Base-by-base conservation (phyloP, 441 rosid species). In the Flueggea neowawraea region DNA sequence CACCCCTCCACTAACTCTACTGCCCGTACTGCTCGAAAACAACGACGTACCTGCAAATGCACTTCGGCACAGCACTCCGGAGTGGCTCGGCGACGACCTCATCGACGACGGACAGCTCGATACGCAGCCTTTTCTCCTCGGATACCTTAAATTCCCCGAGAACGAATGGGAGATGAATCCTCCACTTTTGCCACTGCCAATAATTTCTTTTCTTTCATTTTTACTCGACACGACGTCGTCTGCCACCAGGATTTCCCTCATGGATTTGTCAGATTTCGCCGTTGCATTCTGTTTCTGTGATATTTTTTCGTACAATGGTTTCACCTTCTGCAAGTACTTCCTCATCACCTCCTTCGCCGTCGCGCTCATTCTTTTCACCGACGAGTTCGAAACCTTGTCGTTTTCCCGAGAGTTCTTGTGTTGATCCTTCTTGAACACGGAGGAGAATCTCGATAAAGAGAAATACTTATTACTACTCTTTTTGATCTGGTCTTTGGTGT, bases 71-170 rank as follows among this genome's bases (percentile, higher is more conserved):
- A 88, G 83, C 12, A 85, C 86, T 2, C 98, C 95, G 16, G 98
- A 90, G 69, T 90, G 97, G 64, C 82, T 90, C 44, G 96, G 98
- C 10, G 97, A 90, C 5, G 97, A 93, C 57, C 95, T 75, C 89
- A 88, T 93, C 14, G 98, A 90, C 2, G 98, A 88, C 1, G 98
- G 96, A 58, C 97, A 93, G 85, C 98, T 93, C 5, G 95, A 80
- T 4, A 84, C 74, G 54, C 81, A 76, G 72, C 84, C 65, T 75
- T 79, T 83, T 68, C 79, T 87, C 70, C 80, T 82, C 16, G 90
- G 90, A 63, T 84, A 82, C 76, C 84, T 73, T 63, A 90, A 68
- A 72, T 93, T 93, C 55, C 98, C 96, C 0, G 98, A 93, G 83
- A 93, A 90, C 16, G 97, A 88, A 61, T 80, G 82, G 7, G 91